Base-by-base conservation (phyloP, 805 yeast species). In the Wickerhamiella occidentalis region DNA sequence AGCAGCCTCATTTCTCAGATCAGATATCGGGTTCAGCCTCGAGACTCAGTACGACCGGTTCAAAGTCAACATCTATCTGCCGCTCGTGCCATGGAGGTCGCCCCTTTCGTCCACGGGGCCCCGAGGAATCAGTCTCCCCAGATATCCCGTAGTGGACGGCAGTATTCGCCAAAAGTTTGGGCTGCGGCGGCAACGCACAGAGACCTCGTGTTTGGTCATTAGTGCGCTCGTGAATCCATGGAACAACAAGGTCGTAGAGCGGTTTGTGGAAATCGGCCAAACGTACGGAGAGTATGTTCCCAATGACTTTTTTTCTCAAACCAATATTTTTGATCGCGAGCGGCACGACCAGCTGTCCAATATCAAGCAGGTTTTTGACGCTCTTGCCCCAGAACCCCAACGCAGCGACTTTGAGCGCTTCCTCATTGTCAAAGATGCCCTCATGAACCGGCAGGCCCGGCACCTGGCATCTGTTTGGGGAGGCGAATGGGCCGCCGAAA, bases 181-280 rank as follows among this genome's bases (percentile, higher is more conserved):
- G 17, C 47, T 45, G 21, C 29, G 23, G 23, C 15, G 35, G 17
- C 23, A 15, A 5, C 33, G 33, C 25, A 17, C 33, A 8, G 29
- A 15, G 17, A 25, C 21, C 18, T 12, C 18, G 12, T 45, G 47
- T 15, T n/a, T 45, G 12, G 30, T 45, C 7, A 17, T 45, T 2
- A 45, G 41, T 15, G 47, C 47, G 19, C 35, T 45, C 2, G 29
- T 45, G 11, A 45, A 45, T 17, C 47, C 47, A 3, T 45, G 47
- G 47, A 26, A 45, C 28, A 45, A 35, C 17, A 19, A 25, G 21
- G n/a, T 45, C 3, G 41, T 45, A 11, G 40, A 33, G 12, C 21
- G 17, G 2, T 19, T n/a, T 15, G 47, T 35, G 15, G 9, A 25
- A 7, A 29, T 45, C 3, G 41, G 40, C 17, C n/a, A 25, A 3